Evolutionary conservation across 768 basidiomycete species (phyloP), one percentile per base, ranked within the genome.

Genomic region (Auriscalpium orientale): DNA sequence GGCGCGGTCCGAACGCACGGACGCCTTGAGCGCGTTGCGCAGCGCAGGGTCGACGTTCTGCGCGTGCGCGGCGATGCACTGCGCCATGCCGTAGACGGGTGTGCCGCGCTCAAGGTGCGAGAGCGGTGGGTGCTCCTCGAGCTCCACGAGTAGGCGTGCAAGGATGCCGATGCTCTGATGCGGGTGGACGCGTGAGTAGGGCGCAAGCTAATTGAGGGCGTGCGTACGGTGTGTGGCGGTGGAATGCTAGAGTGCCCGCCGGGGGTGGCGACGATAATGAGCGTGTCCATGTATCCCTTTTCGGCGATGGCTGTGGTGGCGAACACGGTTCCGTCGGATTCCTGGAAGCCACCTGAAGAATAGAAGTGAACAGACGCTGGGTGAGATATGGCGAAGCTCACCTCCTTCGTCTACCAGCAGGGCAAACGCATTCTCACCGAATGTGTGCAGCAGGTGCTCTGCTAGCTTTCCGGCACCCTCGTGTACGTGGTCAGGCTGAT

Each of bases 171-270:
- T 91, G 56, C 83, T 53, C 64, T 64, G 28, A 28, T 28, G 28
- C 4, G 28, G 28, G 28, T 28, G 28, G 28, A 28, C 28, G 4
- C 28, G 28, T 28, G 28, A 28, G 28, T 28, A 28, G 28, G 28
- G 28, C 4, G 28, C 28, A 7, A 28, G 4, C 5, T 28, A 4
- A 28, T 1, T 28, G 28, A 5, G 28, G 28, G 28, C 4, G 28
- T 28, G 28, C 28, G 28, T 28, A 82, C 87, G 2, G 92, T 95
- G 61, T 97, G 91, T 2, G 71, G 64, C 15, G 89, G 90, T 15
- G 94, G 94, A 15, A 92, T 72, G 62, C 86, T 89, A 0, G 91
- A 93, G 68, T 95, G 94, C 0, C 93, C 93, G 6, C 93, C 92
- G 0, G 83, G 75, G 0, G 85, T 74, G 15, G 77, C 70, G 8